These are phyloP conservation scores for Silybum marianum DNA, from an alignment of 129 eudicot species.

Conservation along the genomic window DNA sequence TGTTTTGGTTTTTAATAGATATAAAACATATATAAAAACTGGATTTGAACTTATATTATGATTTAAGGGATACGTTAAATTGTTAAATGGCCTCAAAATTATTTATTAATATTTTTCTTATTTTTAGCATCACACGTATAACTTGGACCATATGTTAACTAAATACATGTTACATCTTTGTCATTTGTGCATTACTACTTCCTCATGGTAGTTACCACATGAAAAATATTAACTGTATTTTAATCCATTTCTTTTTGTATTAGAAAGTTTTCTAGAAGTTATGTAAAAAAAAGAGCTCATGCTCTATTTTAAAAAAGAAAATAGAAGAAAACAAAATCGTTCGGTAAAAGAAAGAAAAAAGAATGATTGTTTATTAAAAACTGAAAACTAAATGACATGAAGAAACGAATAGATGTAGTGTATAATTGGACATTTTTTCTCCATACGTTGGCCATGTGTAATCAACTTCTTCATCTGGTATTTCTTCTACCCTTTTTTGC, in stretches of 20 bases:
- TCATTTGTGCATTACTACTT: slow-evolving; percentile 35
- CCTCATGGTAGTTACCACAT: slow-evolving; percentile 35
- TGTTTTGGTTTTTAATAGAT: neutral
- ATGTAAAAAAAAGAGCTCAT: slow-evolving; percentile 22
- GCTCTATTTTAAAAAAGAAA: neutral
- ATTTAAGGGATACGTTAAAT: slow-evolving; percentile 23
- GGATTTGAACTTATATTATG: slow-evolving; percentile 24
- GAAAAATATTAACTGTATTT: slow-evolving; percentile 16
- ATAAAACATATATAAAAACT: neutral
- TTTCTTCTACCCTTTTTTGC: neutral
- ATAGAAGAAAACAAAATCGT: neutral
- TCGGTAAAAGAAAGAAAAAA: neutral
- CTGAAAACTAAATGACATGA: neutral
- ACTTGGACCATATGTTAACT: slow-evolving; percentile 31
- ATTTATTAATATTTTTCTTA: slow-evolving; percentile 12
- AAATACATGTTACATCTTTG: slow-evolving; percentile 4
- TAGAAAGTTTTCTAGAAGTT: slow-evolving; percentile 27
- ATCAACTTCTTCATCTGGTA: neutral
- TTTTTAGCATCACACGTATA: slow-evolving; percentile 19
- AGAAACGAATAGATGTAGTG: neutral
- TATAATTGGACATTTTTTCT: neutral
- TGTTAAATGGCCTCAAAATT: slow-evolving; percentile 4
- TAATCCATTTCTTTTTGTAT: neutral
- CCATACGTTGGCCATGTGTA: neutral
- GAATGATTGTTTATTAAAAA: neutral